A percentile compares a stretch with the other conserved stretches of the same genome.
Conservation (phyloP, 768 basidiomycete species). For the Amanita molliuscula region DNA sequence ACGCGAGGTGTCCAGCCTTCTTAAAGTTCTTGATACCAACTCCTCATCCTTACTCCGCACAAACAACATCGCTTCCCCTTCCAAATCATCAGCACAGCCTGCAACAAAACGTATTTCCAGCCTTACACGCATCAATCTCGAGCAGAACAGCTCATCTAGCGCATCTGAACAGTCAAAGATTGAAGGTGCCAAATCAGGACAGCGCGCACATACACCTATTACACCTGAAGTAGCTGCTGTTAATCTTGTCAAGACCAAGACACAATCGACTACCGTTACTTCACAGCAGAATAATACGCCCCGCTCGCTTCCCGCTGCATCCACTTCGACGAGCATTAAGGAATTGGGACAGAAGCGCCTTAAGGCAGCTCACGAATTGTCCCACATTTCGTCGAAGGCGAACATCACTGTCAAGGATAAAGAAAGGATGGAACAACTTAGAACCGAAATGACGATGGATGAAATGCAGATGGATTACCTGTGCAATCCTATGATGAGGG, state of each 20-base stretch:
- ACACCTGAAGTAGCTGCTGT: background rate
- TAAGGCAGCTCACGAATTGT: background rate
- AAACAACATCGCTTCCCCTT: background rate
- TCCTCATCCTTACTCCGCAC: background rate
- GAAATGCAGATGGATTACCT: background rate
- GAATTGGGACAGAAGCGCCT: background rate
- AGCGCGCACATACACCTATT: background rate
- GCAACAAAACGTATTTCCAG: background rate
- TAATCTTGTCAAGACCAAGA: background rate
- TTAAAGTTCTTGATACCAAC: conserved; percentile 6
- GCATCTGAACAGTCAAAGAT: background rate
- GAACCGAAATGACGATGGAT: background rate
- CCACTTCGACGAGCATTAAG: background rate
- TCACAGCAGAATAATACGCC: background rate
- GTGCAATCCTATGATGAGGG: background rate
- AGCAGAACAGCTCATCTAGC: background rate
- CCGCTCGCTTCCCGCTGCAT: background rate
- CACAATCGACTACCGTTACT: background rate
- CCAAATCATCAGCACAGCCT: background rate
- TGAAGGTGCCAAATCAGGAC: background rate
- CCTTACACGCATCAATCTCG: conserved; percentile 1
- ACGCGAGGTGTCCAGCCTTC: conserved; percentile 4
- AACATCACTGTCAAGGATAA: background rate
- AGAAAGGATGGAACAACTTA: background rate
- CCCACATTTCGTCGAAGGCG: background rate